Evolutionary conservation across 805 yeast genomes (phyloP).

Genomic region (Spathaspora gorwiae): DNA sequence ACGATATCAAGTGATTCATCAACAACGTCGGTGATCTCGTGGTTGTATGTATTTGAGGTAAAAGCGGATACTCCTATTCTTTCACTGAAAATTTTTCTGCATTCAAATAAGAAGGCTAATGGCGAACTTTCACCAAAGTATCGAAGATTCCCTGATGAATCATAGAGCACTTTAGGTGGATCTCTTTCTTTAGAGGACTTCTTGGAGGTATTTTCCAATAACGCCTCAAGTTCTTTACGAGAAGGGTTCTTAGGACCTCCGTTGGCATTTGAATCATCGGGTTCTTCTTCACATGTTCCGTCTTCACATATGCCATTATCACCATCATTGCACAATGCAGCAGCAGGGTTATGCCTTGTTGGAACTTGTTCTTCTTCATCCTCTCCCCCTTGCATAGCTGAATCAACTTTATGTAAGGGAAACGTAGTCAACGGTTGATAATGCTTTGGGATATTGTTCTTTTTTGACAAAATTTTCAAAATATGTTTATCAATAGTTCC

Average conservation of each 20-base stretch:
- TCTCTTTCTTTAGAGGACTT: neutral
- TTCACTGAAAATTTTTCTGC: constrained; percentile 29
- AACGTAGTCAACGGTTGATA: constrained; percentile 5
- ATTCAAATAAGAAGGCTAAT: constrained; percentile 35
- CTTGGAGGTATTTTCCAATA: neutral
- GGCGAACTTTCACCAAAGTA: constrained; percentile 42
- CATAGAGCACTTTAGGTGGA: constrained; percentile 1
- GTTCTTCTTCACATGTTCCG: neutral
- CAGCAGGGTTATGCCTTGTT: neutral
- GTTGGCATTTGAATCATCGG: neutral
- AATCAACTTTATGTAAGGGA: constrained; percentile 6
- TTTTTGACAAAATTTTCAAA: constrained; percentile 1
- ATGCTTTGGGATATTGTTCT: constrained; percentile 1
- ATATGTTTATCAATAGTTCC: constrained; percentile 1
- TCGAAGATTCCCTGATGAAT: constrained; percentile 23
- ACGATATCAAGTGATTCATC: constrained; percentile 6
- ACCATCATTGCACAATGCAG: neutral
- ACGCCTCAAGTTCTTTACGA: neutral
- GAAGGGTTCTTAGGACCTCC: neutral
- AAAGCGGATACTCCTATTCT: constrained; percentile 26
- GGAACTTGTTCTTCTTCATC: neutral
- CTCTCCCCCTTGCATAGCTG: neutral
- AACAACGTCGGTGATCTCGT: constrained; percentile 32
- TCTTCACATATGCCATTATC: neutral
- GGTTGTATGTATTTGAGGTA: constrained; percentile 30